Base-by-base conservation (phyloP, 2,329 filamentous ascomycete genomes). In the Pestalotiopsis sp. region DNA sequence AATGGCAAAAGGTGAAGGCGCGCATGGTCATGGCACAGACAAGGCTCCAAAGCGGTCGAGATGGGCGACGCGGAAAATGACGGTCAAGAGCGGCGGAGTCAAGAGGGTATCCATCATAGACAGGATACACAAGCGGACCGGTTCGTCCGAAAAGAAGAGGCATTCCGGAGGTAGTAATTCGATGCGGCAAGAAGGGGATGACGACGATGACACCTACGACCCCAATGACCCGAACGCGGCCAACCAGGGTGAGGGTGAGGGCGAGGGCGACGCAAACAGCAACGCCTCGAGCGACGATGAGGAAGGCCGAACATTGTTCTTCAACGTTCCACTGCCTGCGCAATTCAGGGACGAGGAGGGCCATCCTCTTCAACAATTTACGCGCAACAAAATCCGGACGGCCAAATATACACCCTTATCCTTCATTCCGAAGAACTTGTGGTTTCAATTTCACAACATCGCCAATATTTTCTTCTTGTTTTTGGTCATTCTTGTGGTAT, bases 381-480 rank as follows among this genome's bases (percentile, higher is more conserved):
- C 93, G 63, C 88, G 95, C 73, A 99, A 99, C 85, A 99, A 99
- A 86, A 97, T 99, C 79, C 89, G 97, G 74, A 99, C 96, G 3
- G 93, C 96, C 69, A 99, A 98, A 82, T 99, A 99, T 81, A 99
- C 96, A 7, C 92, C 97, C 9, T 81, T 99, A 72, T 97, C 93
- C 70, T 99, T 99, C 81, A 81, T 99, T 36, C 96, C 96, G 14
- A 98, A 98, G 84, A 98, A 99, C 81, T 79, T 99, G 77, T 99
- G 92, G 90, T 93, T 97, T 73, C 97, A 99, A 81, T 98, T 99
- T 78, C 95, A 99, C 82, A 98, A 98, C 78, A 92, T 99, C 76
- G 96, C 96, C 77, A 99, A 99, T 80, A 92, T 98, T 66, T 99
- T 98, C 83, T 99, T 99, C 87, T 86, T 98, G 74, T 98, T 98